Percentiles rank a stretch among this genome's conserved stretches.
Evolutionary conservation across 305 asterid species (phyloP).

Genomic region (Fraxinus albicans): DNA sequence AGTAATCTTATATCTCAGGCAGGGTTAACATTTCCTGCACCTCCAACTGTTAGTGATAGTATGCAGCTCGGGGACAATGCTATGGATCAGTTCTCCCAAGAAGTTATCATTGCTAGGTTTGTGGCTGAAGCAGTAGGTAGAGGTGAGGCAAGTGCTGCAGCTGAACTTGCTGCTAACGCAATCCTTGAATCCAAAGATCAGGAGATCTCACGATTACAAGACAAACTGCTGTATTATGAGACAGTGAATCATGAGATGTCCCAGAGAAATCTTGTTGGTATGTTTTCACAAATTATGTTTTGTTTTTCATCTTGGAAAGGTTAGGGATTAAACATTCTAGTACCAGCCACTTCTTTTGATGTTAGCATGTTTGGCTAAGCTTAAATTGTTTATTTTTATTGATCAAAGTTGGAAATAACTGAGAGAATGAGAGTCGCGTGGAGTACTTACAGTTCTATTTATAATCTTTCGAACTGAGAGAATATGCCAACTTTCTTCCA

Average conservation of each 20-base stretch:
- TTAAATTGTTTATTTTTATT: not conserved
- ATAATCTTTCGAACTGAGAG: not conserved
- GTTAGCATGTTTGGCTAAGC: not conserved
- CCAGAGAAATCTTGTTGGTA: constrained; percentile 92
- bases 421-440: not conserved
- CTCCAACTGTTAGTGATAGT: constrained; percentile 41
- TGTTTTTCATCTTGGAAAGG: constrained; percentile 1
- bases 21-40: constrained; percentile 64
- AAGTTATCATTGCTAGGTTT: constrained; percentile 51
- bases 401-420: not conserved
- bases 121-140: constrained; percentile 73
- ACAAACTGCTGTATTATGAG: constrained; percentile 75
- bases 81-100: constrained; percentile 52
- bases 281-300: constrained; percentile 21
- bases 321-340: not conserved
- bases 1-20: constrained; percentile 51
- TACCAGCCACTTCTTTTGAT: not conserved
- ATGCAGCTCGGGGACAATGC: constrained; percentile 32
- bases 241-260: constrained; percentile 87
- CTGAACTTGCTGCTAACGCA: constrained; percentile 58
- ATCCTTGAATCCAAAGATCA: constrained; percentile 65
- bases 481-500: not conserved
- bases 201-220: constrained; percentile 70
- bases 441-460: not conserved
- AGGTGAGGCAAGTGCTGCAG: constrained; percentile 68